Percentiles rank a stretch among this genome's conserved stretches.
Conservation (phyloP, 2,329 filamentous ascomycete species). For the Hypoxylon sp. region DNA sequence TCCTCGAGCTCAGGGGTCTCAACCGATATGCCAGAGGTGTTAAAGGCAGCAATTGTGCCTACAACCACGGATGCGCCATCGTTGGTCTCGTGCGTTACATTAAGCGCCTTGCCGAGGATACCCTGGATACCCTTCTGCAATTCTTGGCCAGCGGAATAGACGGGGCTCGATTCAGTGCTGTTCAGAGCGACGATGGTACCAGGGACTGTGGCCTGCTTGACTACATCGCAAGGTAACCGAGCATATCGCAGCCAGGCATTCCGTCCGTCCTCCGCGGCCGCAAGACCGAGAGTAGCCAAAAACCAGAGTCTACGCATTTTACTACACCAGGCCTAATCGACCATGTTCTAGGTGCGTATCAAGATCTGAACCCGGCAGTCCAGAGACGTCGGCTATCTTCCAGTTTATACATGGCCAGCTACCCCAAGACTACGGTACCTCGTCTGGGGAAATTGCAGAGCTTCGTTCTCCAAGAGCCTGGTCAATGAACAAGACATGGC, state of each 20-base stretch:
- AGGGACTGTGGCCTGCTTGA: constrained; percentile 59
- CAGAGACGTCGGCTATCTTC: constrained; percentile 10
- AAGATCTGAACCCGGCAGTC: constrained; percentile 3
- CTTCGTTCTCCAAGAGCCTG: constrained; percentile 35
- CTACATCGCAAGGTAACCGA: constrained; percentile 57
- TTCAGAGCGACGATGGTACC: constrained; percentile 67
- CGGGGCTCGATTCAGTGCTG: constrained; percentile 65
- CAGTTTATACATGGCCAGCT: constrained; percentile 39
- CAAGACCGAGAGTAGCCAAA: constrained; percentile 54
- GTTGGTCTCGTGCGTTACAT: constrained; percentile 45
- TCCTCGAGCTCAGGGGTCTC: constrained; percentile 59
- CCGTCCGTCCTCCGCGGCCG: constrained; percentile 70
- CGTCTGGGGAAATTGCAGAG: constrained; percentile 18
- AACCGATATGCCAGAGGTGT: constrained; percentile 52
- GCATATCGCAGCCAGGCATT: constrained; percentile 76
- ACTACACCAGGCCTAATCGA: constrained; percentile 4
- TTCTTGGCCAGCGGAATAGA: constrained; percentile 71
- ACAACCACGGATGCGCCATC: constrained; percentile 59
- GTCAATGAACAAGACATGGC: constrained; percentile 22
- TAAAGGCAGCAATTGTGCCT: constrained; percentile 62
- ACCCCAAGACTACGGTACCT: constrained; percentile 24
- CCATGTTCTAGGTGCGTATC: constrained; percentile 6
- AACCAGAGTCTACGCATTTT: constrained; percentile 51
- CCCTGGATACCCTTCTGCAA: constrained; percentile 68
- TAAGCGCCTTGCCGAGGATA: constrained; percentile 66